Base-by-base conservation (phyloP, 352 stramenopile species). In the Phytophthora hybrid region DNA sequence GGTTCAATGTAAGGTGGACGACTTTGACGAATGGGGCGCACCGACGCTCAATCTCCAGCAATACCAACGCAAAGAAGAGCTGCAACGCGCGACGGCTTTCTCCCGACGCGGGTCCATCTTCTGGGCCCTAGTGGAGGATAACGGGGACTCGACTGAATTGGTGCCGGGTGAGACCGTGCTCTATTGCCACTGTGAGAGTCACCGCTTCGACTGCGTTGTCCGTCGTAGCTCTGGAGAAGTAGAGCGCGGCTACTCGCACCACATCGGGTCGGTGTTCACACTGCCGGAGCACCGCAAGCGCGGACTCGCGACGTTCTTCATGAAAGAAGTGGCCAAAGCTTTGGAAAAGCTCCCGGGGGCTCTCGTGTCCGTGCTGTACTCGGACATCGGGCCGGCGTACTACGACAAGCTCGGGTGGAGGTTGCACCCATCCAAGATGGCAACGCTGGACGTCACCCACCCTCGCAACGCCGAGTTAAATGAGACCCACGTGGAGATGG, bases 181-280 rank as follows among this genome's bases (percentile, higher is more conserved):
- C 19, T 77, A 75, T 51, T 89, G 76, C 55, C 83, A 91, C 41
- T 92, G 84, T 39, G 85, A 93, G 64, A 87, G 80, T 60, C 78
- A 92, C 65, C 51, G 74, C 44, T 91, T 91, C 31, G 77, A 89
- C 39, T 89, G 79, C 34, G 68, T 75, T 34, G 66, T 89, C 18
- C 76, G 75, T 61, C 74, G 52, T 14, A 41, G 51, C 13, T 74
- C 67, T 14, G 78, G 83, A 3, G 76, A 81, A 21, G 64, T 92
- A 41, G 55, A 77, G 39, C 70, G 60, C 8, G 86, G 86, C 11
- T 83, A 79, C 56, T 90, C 84, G 26, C 71, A 89, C 63, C 81
- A 92, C 44, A 87, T 92, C 32, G 84, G 80, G 29, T 92, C 86
- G 4, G 84, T 93, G 16, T 93, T 90, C 72, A 93, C 86, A 21